Evolutionary conservation across 176 grass and related monocot genomes (phyloP).

Genomic region (Zoysia pacifica): DNA sequence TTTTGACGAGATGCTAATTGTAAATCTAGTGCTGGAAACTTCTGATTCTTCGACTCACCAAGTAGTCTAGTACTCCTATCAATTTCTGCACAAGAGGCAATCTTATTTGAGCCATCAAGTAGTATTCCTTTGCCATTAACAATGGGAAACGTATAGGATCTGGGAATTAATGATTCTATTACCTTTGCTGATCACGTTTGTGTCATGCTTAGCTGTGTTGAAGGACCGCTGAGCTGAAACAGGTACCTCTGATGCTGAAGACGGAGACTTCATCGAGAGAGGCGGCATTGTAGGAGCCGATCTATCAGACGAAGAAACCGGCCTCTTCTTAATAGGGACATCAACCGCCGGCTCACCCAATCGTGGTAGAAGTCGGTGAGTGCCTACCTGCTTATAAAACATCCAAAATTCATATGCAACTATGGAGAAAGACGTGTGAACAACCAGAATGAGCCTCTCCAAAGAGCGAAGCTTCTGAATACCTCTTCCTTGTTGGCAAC

Average conservation of each 20-base stretch:
- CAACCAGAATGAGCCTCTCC: constrained; percentile 15
- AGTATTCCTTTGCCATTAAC: neutral
- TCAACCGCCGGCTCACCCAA: constrained; percentile 36
- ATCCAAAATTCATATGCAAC: constrained; percentile 3
- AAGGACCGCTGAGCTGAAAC: constrained; percentile 23
- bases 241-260: neutral
- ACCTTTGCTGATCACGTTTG: constrained; percentile 24
- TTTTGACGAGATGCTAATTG: constrained; percentile 18
- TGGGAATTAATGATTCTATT: constrained; percentile 15
- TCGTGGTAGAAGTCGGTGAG: constrained; percentile 20
- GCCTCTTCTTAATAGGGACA: constrained; percentile 65
- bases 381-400: constrained; percentile 48
- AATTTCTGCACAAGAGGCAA: constrained; percentile 11
- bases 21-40: constrained; percentile 36
- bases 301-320: constrained; percentile 31
- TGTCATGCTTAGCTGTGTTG: constrained; percentile 27
- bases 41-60: constrained; percentile 19
- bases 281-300: constrained; percentile 11
- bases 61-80: neutral
- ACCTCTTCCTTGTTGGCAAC: constrained; percentile 59
- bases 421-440: constrained; percentile 17
- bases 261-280: constrained; percentile 8
- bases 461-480: constrained; percentile 26
- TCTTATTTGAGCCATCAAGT: constrained; percentile 27
- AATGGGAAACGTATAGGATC: constrained; percentile 8